These are phyloP conservation scores for Saccharomycopsis sp. DNA, from an alignment of 805 yeast species.

Conservation along the genomic window DNA sequence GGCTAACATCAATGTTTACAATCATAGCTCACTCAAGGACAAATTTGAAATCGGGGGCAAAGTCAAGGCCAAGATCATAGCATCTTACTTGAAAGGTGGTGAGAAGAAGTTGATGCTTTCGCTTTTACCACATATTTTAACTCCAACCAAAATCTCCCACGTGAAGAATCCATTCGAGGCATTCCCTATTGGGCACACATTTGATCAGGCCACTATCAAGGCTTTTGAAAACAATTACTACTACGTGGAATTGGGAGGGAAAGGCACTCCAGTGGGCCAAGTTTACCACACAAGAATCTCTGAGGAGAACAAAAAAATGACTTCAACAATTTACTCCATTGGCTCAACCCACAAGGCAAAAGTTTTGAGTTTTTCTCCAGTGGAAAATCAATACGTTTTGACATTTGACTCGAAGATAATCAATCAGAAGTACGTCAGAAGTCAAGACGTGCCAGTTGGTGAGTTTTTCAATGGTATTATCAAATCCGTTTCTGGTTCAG, in stretches of 20 bases:
- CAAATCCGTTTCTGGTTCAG: slow-evolving; percentile 41
- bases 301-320: slow-evolving; percentile 29
- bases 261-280: slow-evolving; percentile 48
- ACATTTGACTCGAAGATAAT: slow-evolving; percentile 62
- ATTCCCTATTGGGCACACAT: slow-evolving; percentile 68
- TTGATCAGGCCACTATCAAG: slow-evolving; percentile 49
- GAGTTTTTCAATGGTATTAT: slow-evolving; percentile 52
- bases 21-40: slow-evolving; percentile 43
- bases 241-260: slow-evolving; percentile 50
- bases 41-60: slow-evolving; percentile 59
- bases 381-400: slow-evolving; percentile 60
- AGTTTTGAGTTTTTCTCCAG: slow-evolving; percentile 55
- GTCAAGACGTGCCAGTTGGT: slow-evolving; percentile 72
- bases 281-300: slow-evolving; percentile 70
- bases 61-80: slow-evolving; percentile 62
- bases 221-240: slow-evolving; percentile 52
- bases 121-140: slow-evolving; percentile 41
- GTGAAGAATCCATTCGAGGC: slow-evolving; percentile 44
- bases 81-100: slow-evolving; percentile 42
- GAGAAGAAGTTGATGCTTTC: slow-evolving; percentile 58
- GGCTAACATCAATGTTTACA: slow-evolving; percentile 49
- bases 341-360: slow-evolving; percentile 73
- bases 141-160: slow-evolving; percentile 22
- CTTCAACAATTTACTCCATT: slow-evolving; percentile 38
- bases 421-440: slow-evolving; percentile 53